Evolutionary conservation across 2,329 filamentous ascomycete species (phyloP).

Genomic region (Meredithiella fracta): DNA sequence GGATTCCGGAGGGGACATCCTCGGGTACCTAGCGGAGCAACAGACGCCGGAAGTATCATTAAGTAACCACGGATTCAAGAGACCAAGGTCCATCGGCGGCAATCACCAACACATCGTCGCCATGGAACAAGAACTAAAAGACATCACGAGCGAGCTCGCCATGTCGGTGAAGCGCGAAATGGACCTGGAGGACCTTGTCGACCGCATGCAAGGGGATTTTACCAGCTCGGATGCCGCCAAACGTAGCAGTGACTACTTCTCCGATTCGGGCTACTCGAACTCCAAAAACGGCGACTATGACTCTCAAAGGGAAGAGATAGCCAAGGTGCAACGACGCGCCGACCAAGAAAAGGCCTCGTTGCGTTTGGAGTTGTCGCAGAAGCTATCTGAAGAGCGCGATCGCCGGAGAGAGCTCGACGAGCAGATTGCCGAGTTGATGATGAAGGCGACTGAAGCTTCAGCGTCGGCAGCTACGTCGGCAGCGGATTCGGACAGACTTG

Average conservation of each 20-base stretch:
- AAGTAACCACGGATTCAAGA: not conserved
- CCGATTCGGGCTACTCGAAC: conserved; percentile 82
- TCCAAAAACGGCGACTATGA: conserved; percentile 54
- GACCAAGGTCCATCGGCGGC: not conserved
- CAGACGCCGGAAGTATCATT: conserved; percentile 30
- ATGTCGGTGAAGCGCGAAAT: conserved; percentile 88
- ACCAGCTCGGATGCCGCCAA: conserved; percentile 44
- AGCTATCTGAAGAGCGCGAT: conserved; percentile 71
- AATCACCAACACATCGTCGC: conserved; percentile 47
- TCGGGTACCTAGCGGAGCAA: conserved; percentile 36
- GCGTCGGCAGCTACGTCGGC: conserved; percentile 37
- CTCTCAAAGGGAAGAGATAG: conserved; percentile 49
- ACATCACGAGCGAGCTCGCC: conserved; percentile 84
- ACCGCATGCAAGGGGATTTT: conserved; percentile 66
- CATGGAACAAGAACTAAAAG: conserved; percentile 84
- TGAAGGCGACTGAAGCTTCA: conserved; percentile 51
- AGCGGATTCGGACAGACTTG: conserved; percentile 45
- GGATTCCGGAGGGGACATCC: conserved; percentile 21
- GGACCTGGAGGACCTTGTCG: conserved; percentile 87
- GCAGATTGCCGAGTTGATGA: conserved; percentile 69
- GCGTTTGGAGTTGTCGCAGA: conserved; percentile 67
- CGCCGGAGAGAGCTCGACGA: conserved; percentile 61
- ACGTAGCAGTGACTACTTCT: conserved; percentile 93
- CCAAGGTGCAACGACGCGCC: conserved; percentile 63
- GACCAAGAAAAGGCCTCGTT: conserved; percentile 86